Evolutionary conservation across 2,329 filamentous ascomycete genomes (phyloP), one percentile per base, ranked within the genome.

Genomic region (Alternaria hordeiaustralica): DNA sequence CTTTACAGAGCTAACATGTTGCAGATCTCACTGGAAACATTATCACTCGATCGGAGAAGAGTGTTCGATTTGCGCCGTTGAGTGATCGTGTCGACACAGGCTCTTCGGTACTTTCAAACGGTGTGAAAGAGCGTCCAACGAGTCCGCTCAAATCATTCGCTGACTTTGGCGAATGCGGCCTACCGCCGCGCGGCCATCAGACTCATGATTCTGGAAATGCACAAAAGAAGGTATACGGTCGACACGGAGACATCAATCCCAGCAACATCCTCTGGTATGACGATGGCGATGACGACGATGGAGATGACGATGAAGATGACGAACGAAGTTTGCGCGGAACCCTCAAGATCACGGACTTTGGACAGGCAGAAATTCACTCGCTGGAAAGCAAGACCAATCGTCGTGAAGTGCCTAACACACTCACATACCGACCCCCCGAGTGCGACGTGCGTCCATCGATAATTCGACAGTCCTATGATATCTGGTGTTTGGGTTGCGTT

Each of bases 241-340:
- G 76, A 4, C 72, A 75, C 50, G 71, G 71, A 0, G 69, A 73
- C 41, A 65, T 73, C 8, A 68, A 71, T 25, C 71, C 71, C 1
- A 63, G 54, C 15, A 74, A 73, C 15, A 73, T 74, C 9, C 65
- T 74, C 2, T 64, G 61, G 58, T 74, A 66, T 13, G 11, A 43
- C 12, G 26, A 61, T 7, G 28, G 36, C 15, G 20, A 30, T 12
- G 21, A 2, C 11, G 41, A 20, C 15, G 20, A 30, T 12, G 21
- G 3, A 8, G 41, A 20, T 6, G 23, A 36, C 2, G 28, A 41
- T 6, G 43, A n/a, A n/a, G n/a, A n/a, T n/a, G n/a, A n/a, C n/a
- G n/a, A n/a, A n/a, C n/a, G n/a, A n/a, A n/a, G n/a, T n/a, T 56
- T 5, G 23, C 49, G 12, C 60, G 49, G 66, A 1, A 58, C 51